phyloP scores from a whole-genome alignment of 2,329 filamentous ascomycete genomes.

The Sporothrix sp. region DNA sequence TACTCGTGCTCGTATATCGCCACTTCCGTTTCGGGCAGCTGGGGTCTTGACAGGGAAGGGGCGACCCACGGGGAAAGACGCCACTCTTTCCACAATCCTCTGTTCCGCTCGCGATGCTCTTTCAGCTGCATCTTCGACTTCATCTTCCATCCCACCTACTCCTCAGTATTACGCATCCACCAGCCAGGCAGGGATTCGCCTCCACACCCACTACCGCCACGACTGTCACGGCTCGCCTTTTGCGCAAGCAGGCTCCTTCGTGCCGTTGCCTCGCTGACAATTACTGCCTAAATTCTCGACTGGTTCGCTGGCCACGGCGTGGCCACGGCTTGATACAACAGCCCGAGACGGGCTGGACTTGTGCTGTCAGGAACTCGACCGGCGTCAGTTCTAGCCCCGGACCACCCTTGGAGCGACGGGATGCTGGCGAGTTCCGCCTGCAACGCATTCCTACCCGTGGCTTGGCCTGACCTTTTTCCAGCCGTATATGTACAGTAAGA shows the following conservation, averaged over 20 bases:
- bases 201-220: not conserved
- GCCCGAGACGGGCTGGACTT: too few species aligned
- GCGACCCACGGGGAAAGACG: too few species aligned
- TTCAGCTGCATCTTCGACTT: too few species aligned
- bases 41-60: not conserved
- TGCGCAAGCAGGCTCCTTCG: not conserved
- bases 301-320: not conserved
- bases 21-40: conserved; percentile 7
- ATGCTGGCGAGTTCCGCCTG: too few species aligned
- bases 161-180: not conserved
- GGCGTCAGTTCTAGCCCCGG: not conserved
- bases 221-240: too few species aligned
- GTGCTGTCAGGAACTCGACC: not conserved
- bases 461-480: too few species aligned
- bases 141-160: not conserved
- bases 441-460: not conserved
- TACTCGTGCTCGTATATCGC: too few species aligned
- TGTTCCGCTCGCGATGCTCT: too few species aligned
- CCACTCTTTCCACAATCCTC: not conserved
- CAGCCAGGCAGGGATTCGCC: not conserved
- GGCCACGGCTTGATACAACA: not conserved
- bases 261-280: not conserved
- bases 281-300: not conserved
- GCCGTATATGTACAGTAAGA: too few species aligned
- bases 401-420: not conserved